Evolutionary conservation across 352 stramenopile species (phyloP).

Genomic region (Globisporangium paroecandrum): DNA sequence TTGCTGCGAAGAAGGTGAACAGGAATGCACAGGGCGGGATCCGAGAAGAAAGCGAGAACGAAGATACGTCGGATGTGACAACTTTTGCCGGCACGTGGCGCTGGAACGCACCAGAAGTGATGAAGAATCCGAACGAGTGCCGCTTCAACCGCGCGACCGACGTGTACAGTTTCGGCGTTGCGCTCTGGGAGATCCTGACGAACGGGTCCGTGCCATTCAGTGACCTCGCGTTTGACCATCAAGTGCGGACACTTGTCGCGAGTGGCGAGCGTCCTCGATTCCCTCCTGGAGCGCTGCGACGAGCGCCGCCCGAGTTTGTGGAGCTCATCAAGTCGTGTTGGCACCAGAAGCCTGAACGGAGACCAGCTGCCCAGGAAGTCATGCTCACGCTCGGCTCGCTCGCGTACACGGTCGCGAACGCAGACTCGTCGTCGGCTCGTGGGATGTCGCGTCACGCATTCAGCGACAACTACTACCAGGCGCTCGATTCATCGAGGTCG

Average conservation of each 20-base stretch:
- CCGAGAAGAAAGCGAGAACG: slow-evolving; percentile 11
- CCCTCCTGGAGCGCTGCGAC: slow-evolving; percentile 29
- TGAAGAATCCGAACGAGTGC: slow-evolving; percentile 63
- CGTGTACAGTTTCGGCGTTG: slow-evolving; percentile 74
- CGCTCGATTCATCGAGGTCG: slow-evolving; percentile 59
- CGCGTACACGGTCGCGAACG: slow-evolving; percentile 48
- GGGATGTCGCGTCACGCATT: slow-evolving; percentile 50
- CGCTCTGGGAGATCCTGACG: slow-evolving; percentile 67
- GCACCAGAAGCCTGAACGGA: slow-evolving; percentile 49
- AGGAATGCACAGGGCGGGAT: slow-evolving; percentile 4
- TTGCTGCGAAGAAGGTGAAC: slow-evolving; percentile 39
- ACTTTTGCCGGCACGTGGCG: slow-evolving; percentile 73
- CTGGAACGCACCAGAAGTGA: slow-evolving; percentile 72
- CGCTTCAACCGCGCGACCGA: slow-evolving; percentile 70
- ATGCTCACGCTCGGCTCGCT: slow-evolving; percentile 56
- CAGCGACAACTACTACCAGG: slow-evolving; percentile 72
- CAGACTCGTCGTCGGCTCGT: slow-evolving; percentile 30
- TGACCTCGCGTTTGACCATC: slow-evolving; percentile 63
- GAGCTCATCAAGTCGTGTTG: slow-evolving; percentile 62
- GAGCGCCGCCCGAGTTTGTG: slow-evolving; percentile 54
- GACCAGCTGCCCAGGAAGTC: slow-evolving; percentile 57
- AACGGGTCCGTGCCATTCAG: slow-evolving; percentile 65
- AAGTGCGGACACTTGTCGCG: slow-evolving; percentile 57
- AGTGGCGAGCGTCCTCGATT: slow-evolving; percentile 53
- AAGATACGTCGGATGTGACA: slow-evolving; percentile 44